Evolutionary conservation across 1,139 yeast genomes (phyloP).

Genomic region (Geotrichum candidum): DNA sequence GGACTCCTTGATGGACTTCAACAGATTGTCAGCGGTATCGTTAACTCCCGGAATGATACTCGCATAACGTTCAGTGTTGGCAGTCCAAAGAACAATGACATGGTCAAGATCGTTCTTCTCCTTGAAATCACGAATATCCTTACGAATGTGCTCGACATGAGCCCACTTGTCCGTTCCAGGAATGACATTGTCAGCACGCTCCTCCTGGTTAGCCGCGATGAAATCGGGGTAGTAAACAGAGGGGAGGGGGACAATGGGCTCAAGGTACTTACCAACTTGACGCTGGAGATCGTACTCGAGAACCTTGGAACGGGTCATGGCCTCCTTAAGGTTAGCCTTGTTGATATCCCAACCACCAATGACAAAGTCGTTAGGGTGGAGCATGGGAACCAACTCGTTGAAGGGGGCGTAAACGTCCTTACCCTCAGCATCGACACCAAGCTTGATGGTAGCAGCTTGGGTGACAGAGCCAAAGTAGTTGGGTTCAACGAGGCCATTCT

Average conservation of each 20-base stretch:
- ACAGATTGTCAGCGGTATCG: slow-evolving; percentile 77
- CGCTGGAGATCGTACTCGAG: slow-evolving; percentile 80
- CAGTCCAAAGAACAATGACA: slow-evolving; percentile 92
- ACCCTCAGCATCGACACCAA: slow-evolving; percentile 78
- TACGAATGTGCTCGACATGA: slow-evolving; percentile 81
- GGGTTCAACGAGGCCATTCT: slow-evolving; percentile 73
- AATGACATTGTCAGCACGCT: slow-evolving; percentile 82
- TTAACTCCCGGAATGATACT: slow-evolving; percentile 74
- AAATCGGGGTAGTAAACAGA: slow-evolving; percentile 93
- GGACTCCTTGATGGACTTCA: slow-evolving; percentile 66
- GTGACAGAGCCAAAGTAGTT: slow-evolving; percentile 96
- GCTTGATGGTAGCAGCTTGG: slow-evolving; percentile 82
- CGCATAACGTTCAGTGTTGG: slow-evolving; percentile 92
- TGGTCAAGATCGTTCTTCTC: slow-evolving; percentile 66
- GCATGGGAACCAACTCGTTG: slow-evolving; percentile 81
- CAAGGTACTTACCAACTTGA: slow-evolving; percentile 62
- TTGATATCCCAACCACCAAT: slow-evolving; percentile 95
- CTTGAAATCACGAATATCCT: slow-evolving; percentile 79
- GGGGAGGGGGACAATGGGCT: slow-evolving; percentile 63
- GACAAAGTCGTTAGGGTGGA: slow-evolving; percentile 82
- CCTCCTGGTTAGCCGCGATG: slow-evolving; percentile 91
- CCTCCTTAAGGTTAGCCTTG: slow-evolving; percentile 61
- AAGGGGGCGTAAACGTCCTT: slow-evolving; percentile 91
- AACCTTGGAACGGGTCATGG: slow-evolving; percentile 82
- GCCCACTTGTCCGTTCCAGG: slow-evolving; percentile 74